phyloP scores from a whole-genome alignment of 2,329 filamentous ascomycete species.

The Aspergillus clavatus region DNA sequence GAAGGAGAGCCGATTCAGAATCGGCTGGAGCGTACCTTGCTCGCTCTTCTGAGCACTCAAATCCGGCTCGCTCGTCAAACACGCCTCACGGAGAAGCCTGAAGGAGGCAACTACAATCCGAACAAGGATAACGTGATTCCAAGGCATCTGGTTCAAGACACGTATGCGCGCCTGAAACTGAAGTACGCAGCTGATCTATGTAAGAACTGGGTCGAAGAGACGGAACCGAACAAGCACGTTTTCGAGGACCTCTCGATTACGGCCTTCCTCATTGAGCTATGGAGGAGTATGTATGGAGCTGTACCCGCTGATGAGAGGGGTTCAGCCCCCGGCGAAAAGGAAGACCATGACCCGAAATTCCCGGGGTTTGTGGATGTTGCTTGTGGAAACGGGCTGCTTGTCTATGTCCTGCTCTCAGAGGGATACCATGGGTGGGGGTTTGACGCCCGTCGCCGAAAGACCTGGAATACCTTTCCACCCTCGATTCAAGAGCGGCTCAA shows the following conservation, averaged over 20 bases:
- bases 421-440: conserved; percentile 86
- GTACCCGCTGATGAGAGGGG: conserved; percentile 18
- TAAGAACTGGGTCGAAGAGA: conserved; percentile 75
- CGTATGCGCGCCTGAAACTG: conserved; percentile 72
- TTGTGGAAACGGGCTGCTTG: conserved; percentile 88
- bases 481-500: conserved; percentile 48
- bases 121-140: conserved; percentile 80
- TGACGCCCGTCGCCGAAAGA: conserved; percentile 79
- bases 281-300: conserved; percentile 71
- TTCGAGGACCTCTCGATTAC: conserved; percentile 92
- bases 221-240: conserved; percentile 84
- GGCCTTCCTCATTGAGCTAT: conserved; percentile 87
- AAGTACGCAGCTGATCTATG: conserved; percentile 70
- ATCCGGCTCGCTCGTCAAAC: conserved; percentile 31
- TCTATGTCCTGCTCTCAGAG: conserved; percentile 74
- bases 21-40: conserved; percentile 37
- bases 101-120: conserved; percentile 65
- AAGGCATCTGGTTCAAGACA: conserved; percentile 72
- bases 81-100: conserved; percentile 13
- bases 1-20: conserved; percentile 32
- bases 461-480: conserved; percentile 68
- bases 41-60: conserved; percentile 34
- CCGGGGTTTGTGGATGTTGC: conserved; percentile 94
- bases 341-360: conserved; percentile 45
- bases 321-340: conserved; percentile 14